Base-by-base conservation (phyloP, 805 yeast species). In the Candida wancherniae region DNA sequence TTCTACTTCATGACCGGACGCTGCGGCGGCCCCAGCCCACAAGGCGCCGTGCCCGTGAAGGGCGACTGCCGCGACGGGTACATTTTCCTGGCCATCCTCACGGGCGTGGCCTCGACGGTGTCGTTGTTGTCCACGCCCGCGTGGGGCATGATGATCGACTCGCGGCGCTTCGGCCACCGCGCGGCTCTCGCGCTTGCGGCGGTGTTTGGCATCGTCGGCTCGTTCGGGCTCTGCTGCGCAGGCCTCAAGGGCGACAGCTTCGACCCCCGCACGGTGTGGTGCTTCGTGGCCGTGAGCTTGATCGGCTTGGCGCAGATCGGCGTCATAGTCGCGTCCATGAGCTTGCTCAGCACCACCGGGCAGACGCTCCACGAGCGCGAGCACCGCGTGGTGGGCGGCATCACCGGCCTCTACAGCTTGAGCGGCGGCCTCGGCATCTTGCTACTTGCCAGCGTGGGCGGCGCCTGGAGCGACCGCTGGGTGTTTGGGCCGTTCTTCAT, bases 341-440 rank as follows among this genome's bases (percentile, higher is more conserved):
- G 84, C 6, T 60, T 80, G 44, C 67, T 61, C 18, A 50, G 58
- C 34, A 45, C 51, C 22, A 50, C 59, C 4, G 49, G 47, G 11
- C 29, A 31, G 20, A 25, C 31, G 17, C 44, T 48, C 1, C 29
- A 42, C 15, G 49, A 42, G 9, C 42, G 44, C 22, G 53, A 50
- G 25, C 45, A 73, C 19, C 67, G 73, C 5, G 71, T 67, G 31
- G 71, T 73, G 28, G 87, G 87, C n/a, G 65, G 82, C 3, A 68
- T 81, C 23, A 70, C 80, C 29, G 90, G 90, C 5, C 72, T 78
- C 9, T 78, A 76, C 49, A 71, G 80, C n/a, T 67, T 81, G 33
- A 61, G 70, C 41, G 87, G 86, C 11, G 84, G 84, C 1, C 29
- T 77, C 6, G 90, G 90, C 2, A 77, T 80, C 16, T 55, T 81